Conservation (phyloP, 1,139 yeast genomes). For the Kodamaea alishanica region DNA sequence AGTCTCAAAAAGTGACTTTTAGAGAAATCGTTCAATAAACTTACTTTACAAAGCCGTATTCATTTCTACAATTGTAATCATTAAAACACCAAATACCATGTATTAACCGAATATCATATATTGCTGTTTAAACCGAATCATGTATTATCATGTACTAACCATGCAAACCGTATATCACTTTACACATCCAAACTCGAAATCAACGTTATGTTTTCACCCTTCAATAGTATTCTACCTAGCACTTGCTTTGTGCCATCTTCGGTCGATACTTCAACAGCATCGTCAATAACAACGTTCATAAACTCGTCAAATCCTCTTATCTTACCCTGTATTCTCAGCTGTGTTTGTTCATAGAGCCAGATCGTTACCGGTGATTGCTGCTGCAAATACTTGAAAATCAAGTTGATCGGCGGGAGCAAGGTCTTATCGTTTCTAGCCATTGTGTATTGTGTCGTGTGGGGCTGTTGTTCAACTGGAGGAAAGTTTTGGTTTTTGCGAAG, state of each 20-base stretch:
- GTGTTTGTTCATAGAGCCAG: slow-evolving; percentile 87
- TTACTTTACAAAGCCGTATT: too few relatives aligned
- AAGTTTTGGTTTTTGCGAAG: not conserved
- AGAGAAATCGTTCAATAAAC: too few relatives aligned
- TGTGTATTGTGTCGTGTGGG: not conserved
- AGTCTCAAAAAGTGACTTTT: too few relatives aligned
- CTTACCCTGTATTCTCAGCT: slow-evolving; percentile 74
- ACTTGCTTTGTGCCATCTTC: slow-evolving; percentile 38
- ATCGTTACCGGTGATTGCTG: slow-evolving; percentile 74
- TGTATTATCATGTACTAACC: too few relatives aligned
- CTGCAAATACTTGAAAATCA: slow-evolving; percentile 82
- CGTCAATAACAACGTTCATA: slow-evolving; percentile 93
- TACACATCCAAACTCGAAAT: slow-evolving; percentile 55
- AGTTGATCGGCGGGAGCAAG: slow-evolving; percentile 86
- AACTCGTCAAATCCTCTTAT: slow-evolving; percentile 95
- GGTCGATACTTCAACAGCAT: slow-evolving; percentile 66
- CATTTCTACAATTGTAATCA: too few relatives aligned
- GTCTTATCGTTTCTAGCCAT: slow-evolving; percentile 24
- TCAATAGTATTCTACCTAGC: slow-evolving; percentile 62
- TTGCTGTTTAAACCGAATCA: too few relatives aligned
- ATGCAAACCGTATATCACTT: slow-evolving; percentile 1
- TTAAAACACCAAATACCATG: too few relatives aligned
- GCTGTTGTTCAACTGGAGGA: not conserved
- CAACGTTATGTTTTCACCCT: slow-evolving; percentile 91
- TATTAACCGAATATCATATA: too few relatives aligned